Percentiles rank a stretch among this genome's conserved stretches.
Evolutionary conservation across 768 basidiomycete genomes (phyloP).

Genomic region (Omphalotus guepiniiformis): DNA sequence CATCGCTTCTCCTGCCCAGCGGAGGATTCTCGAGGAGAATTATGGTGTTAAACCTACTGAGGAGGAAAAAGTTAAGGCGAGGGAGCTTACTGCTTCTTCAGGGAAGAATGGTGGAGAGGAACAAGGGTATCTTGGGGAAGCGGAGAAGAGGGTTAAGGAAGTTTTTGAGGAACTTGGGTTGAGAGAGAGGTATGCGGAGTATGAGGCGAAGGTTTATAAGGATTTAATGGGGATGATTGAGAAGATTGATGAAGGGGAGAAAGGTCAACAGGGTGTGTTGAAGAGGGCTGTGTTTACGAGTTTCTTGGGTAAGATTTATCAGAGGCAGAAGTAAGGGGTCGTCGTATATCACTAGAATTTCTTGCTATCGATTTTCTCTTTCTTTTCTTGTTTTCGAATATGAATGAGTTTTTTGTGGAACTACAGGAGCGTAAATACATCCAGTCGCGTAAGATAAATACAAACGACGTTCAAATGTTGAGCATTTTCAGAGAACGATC

Average conservation of each 20-base stretch:
- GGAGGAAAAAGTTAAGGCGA: slow-evolving; percentile 15
- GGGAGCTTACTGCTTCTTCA: slow-evolving; percentile 12
- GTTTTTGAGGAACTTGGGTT: slow-evolving; percentile 73
- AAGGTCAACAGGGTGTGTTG: slow-evolving; percentile 35
- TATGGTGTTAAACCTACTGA: slow-evolving; percentile 63
- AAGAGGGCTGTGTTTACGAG: slow-evolving; percentile 71
- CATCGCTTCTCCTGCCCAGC: slow-evolving; percentile 51
- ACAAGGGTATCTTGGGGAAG: slow-evolving; percentile 19
- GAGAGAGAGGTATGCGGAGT: slow-evolving; percentile 61
- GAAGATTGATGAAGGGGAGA: slow-evolving; percentile 49
- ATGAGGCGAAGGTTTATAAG: slow-evolving; percentile 73
- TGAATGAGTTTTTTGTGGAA: too few species aligned
- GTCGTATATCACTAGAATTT: too few species aligned
- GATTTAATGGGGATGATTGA: slow-evolving; percentile 68
- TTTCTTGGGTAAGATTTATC: slow-evolving; percentile 86
- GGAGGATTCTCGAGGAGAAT: slow-evolving; percentile 51
- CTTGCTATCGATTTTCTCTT: too few species aligned
- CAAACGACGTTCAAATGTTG: too few species aligned
- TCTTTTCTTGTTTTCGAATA: too few species aligned
- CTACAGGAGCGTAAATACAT: too few species aligned
- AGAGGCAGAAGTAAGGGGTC: slow-evolving; percentile 45
- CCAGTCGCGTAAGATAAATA: too few species aligned
- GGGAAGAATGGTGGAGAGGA: slow-evolving; percentile 5
- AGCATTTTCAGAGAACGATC: too few species aligned
- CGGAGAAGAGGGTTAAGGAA: slow-evolving; percentile 37